phyloP scores from a whole-genome alignment of 768 basidiomycete genomes.

The Serpula lacrymans region DNA sequence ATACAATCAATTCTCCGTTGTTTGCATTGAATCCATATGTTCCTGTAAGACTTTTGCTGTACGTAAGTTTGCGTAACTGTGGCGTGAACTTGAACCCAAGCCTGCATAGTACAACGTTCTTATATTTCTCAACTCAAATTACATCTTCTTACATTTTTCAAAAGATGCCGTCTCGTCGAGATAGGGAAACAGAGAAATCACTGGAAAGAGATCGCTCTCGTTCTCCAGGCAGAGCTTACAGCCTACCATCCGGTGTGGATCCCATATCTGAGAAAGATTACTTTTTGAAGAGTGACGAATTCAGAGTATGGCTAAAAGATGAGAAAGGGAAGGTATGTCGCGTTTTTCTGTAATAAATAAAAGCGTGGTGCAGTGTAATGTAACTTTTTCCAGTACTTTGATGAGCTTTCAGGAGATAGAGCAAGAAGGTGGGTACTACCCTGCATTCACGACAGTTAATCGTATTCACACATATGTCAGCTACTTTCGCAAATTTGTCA shows the following conservation, averaged over 20 bases:
- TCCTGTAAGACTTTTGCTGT: too few relatives aligned
- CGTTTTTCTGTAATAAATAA: conserved; percentile 31
- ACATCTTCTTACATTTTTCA: too few relatives aligned
- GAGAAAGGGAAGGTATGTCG: conserved; percentile 52
- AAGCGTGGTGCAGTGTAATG: conserved; percentile 4
- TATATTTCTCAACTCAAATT: too few relatives aligned
- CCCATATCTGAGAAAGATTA: conserved; percentile 82
- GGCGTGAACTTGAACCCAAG: too few relatives aligned
- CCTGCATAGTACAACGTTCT: too few relatives aligned
- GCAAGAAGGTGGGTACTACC: conserved; percentile 59
- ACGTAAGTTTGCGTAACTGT: too few relatives aligned
- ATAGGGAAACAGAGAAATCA: too few relatives aligned
- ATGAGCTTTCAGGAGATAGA: conserved; percentile 78
- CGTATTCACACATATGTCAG: conserved; percentile 36
- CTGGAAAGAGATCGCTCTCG: conserved; percentile 41
- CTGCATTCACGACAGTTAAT: conserved; percentile 25
- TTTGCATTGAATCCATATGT: too few relatives aligned
- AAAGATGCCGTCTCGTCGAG: too few relatives aligned
- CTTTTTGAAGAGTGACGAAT: conserved; percentile 85
- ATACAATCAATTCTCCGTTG: too few relatives aligned
- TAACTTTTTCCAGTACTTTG: conserved; percentile 61
- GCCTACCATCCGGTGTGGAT: conserved; percentile 54
- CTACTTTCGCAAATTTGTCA: conserved; percentile 92
- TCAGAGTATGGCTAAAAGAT: conserved; percentile 83
- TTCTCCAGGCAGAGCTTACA: conserved; percentile 40